A percentile compares a stretch with the other conserved stretches of the same genome.
Conservation (phyloP, 1,139 yeast species). For the Sugiyamaella neomexicana region DNA sequence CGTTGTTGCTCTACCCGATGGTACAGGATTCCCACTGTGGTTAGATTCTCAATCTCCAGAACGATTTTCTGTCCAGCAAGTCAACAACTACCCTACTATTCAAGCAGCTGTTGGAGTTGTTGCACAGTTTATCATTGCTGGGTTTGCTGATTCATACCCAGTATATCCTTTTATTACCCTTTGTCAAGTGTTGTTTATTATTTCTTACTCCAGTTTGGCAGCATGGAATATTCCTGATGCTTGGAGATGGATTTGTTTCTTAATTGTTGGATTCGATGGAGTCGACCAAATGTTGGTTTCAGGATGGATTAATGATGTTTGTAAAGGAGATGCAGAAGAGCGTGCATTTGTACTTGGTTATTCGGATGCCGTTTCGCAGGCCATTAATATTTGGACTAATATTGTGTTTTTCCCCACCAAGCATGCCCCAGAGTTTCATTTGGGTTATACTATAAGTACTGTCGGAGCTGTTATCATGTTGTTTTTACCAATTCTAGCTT, state of each 20-base stretch:
- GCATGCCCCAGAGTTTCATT: conserved; percentile 42
- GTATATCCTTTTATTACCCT: conserved; percentile 41
- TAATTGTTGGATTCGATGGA: conserved; percentile 42
- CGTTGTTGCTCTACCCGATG: conserved; percentile 44
- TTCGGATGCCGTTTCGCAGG: conserved; percentile 46
- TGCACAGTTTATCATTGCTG: conserved; percentile 41
- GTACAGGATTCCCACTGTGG: conserved; percentile 39
- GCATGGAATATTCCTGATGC: conserved; percentile 49
- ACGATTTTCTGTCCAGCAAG: conserved; percentile 36
- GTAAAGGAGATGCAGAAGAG: conserved; percentile 44
- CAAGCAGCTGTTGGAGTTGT: conserved; percentile 51
- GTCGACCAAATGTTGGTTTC: conserved; percentile 44
- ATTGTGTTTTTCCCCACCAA: conserved; percentile 45
- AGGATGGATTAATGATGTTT: conserved; percentile 43
- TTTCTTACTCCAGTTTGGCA: conserved; percentile 46
- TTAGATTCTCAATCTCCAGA: conserved; percentile 31
- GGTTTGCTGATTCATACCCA: conserved; percentile 42
- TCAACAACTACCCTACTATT: conserved; percentile 51
- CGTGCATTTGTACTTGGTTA: conserved; percentile 45
- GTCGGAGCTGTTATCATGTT: conserved; percentile 43
- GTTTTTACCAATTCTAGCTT: conserved; percentile 39
- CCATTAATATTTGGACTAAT: conserved; percentile 47
- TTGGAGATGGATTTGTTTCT: conserved; percentile 51
- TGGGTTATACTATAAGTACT: conserved; percentile 42
- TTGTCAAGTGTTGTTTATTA: conserved; percentile 40